phyloP scores from a whole-genome alignment of 129 eudicot genomes.

The Chrysanthemum lavandulifolium region DNA sequence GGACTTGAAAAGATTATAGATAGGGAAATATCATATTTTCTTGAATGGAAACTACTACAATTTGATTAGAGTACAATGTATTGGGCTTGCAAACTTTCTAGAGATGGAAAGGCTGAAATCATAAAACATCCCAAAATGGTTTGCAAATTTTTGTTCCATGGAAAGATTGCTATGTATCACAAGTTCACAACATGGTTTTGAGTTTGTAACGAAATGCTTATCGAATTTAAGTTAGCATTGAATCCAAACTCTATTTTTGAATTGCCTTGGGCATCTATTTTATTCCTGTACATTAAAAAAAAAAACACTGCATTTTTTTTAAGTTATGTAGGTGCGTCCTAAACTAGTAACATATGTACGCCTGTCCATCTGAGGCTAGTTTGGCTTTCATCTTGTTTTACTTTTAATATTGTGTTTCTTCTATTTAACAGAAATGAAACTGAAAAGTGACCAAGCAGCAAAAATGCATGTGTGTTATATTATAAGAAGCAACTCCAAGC shows the following conservation, averaged over 20 bases:
- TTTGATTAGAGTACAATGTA: not conserved
- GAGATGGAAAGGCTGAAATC: not conserved
- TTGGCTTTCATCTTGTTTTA: not conserved
- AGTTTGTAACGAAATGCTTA: slow-evolving; percentile 4
- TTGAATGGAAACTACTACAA: slow-evolving; percentile 9
- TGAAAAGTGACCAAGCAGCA: slow-evolving; percentile 43
- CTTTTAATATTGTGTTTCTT: not conserved
- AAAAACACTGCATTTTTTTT: not conserved
- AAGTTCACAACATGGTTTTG: not conserved
- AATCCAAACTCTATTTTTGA: not conserved
- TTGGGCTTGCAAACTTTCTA: slow-evolving; percentile 4
- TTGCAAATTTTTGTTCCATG: not conserved
- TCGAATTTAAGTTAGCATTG: no score
- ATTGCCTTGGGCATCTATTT: not conserved
- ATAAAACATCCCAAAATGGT: not conserved
- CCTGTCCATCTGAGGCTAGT: not conserved
- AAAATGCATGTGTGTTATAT: slow-evolving; percentile 59
- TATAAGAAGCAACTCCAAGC: slow-evolving; percentile 35
- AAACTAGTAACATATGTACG: no score
- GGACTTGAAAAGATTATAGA: not conserved
- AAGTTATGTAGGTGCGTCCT: not conserved
- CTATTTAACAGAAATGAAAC: slow-evolving; percentile 51
- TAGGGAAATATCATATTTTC: not conserved
- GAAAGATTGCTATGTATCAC: not conserved
- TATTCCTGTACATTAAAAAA: not conserved